Base-by-base conservation (phyloP, 2,329 filamentous ascomycete genomes). In the Dothidotthia symphoricarpi region DNA sequence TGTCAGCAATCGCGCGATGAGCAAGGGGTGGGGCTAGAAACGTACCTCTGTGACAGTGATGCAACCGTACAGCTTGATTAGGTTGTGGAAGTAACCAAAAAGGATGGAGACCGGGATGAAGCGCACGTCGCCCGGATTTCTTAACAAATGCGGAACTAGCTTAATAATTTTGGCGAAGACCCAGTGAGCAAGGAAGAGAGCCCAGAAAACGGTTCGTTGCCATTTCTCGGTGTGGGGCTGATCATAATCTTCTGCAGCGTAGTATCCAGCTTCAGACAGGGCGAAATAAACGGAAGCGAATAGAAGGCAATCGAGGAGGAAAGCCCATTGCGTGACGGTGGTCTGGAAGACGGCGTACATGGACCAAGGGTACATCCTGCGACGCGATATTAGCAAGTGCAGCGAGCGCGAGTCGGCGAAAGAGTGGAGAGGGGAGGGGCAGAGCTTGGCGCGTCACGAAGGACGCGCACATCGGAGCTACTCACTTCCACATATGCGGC, bases 151-250 rank as follows among this genome's bases (percentile, higher is more conserved):
- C 8, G 87, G 89, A 55, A 93, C 72, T 37, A 96, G 76, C 75
- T 96, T 96, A 70, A 96, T 82, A 39, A 88, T 85, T 72, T 96
- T 96, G 67, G 86, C 90, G 64, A 89, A 87, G 51, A 88, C 82
- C 46, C 68, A 72, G 39, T 80, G 59, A 27, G 55, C 58, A 39
- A 61, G 41, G 42, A 66, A 63, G 36, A 64, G 39, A 24, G 47
- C 50, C 61, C 59, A 67, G 31, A 59, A 54, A 41, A 63, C 36
- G 28, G 44, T 42, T 26, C 47, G 50, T 41, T 55, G 54, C 54
- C 56, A 56, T 36, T 48, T 39, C 32, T 43, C 48, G n/a, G 36
- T 31, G 28, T 35, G 41, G 34, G 26, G 31, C 34, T 41, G 50
- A 35, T 50, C 38, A 15, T 55, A 42, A 28, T 41, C 40, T 24